These are phyloP conservation scores for Pyricularia sp. DNA, from an alignment of 2,329 filamentous ascomycete genomes.

Conservation along the genomic window DNA sequence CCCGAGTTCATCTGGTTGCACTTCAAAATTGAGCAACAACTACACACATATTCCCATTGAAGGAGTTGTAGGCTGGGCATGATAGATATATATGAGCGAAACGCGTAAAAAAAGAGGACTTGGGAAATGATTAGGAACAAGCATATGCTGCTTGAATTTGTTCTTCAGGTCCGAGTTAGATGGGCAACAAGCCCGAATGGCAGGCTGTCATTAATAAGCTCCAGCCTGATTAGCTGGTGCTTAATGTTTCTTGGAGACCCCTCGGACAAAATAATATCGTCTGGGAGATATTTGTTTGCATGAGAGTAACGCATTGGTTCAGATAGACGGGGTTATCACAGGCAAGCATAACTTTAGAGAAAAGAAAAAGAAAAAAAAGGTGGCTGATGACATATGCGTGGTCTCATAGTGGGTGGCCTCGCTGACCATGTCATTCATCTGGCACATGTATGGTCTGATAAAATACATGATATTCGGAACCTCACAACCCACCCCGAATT, in stretches of 20 bases:
- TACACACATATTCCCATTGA: not conserved
- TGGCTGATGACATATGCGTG: not conserved
- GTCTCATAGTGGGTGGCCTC: not conserved
- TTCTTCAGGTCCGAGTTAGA: not conserved
- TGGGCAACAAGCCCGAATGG: not conserved
- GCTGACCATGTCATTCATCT: not conserved
- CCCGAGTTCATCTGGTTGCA: not conserved
- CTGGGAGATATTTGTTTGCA: not conserved
- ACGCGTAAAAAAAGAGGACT: not conserved
- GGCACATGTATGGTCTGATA: not conserved
- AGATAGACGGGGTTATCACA: not conserved
- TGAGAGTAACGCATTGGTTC: not conserved
- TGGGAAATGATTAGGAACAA: not conserved
- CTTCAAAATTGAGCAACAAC: not conserved
- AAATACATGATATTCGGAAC: not conserved
- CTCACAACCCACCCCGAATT: slow-evolving; percentile 42
- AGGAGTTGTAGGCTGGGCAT: not conserved
- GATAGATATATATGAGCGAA: not conserved
- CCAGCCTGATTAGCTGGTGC: not conserved
- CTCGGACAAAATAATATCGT: not conserved
- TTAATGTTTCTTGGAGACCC: not conserved
- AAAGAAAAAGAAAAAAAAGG: not conserved
- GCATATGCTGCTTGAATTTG: not conserved
- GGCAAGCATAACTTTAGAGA: not conserved
- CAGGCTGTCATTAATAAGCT: not conserved